Evolutionary conservation across 2,329 filamentous ascomycete genomes (phyloP).

Genomic region (Aspergillus luchuensis): DNA sequence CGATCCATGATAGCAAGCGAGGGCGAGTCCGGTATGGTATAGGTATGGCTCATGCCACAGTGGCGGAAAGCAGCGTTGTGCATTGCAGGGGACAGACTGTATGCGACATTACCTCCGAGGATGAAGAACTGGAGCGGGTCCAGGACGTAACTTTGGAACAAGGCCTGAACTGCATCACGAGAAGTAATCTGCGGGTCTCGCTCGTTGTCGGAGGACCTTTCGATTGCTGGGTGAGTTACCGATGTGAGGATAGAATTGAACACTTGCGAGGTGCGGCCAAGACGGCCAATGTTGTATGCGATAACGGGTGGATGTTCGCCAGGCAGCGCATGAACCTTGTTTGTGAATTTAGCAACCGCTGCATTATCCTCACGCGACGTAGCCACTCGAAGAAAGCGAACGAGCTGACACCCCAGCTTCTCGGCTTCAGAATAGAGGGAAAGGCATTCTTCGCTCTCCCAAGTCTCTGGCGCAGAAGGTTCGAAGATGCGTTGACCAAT

Average conservation of each 20-base stretch:
- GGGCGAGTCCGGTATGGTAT: constrained; percentile 41
- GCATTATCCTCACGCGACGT: constrained; percentile 42
- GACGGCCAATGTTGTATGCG: constrained; percentile 43
- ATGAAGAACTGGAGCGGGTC: constrained; percentile 48
- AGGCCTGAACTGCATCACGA: constrained; percentile 39
- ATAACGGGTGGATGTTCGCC: constrained; percentile 39
- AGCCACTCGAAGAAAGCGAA: constrained; percentile 41
- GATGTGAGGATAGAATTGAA: constrained; percentile 46
- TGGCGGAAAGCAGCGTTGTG: constrained; percentile 45
- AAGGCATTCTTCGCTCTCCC: constrained; percentile 39
- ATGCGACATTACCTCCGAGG: constrained; percentile 44
- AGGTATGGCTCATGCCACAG: constrained; percentile 44
- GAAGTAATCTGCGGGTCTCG: constrained; percentile 41
- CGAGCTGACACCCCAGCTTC: constrained; percentile 41
- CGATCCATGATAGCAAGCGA: constrained; percentile 42
- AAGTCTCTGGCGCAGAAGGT: constrained; percentile 30
- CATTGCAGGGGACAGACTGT: constrained; percentile 48
- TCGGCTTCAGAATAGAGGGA: constrained; percentile 39
- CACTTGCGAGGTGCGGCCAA: constrained; percentile 48
- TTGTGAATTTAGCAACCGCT: constrained; percentile 39
- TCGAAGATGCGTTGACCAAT: constrained; percentile 43
- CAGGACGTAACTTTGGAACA: constrained; percentile 46
- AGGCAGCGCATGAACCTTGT: constrained; percentile 36
- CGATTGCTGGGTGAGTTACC: constrained; percentile 45
- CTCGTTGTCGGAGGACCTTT: constrained; percentile 23